These are phyloP conservation scores for Bryum argenteum DNA, from an alignment of 225 moss, liverwort and hornwort species.

Conservation along the genomic window DNA sequence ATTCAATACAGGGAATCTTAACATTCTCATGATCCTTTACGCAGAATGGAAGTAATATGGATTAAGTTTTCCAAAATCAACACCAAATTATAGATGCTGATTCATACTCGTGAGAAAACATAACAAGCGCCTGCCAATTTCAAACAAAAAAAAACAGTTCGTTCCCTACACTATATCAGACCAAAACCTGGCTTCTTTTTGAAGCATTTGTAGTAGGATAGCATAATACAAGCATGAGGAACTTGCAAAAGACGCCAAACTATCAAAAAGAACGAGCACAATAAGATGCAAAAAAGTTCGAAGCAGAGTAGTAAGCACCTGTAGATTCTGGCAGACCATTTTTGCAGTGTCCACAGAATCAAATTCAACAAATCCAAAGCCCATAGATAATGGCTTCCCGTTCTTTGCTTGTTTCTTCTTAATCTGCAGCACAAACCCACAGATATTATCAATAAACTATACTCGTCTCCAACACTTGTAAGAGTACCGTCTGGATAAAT, in stretches of 20 bases:
- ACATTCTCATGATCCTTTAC: background rate
- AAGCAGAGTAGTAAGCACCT: conserved; percentile 49
- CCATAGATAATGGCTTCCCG: conserved; percentile 87
- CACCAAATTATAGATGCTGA: background rate
- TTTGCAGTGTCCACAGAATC: conserved; percentile 75
- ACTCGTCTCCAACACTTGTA: background rate
- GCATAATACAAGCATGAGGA: background rate
- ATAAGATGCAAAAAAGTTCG: conserved; percentile 11
- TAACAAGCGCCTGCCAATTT: too few species aligned
- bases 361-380: conserved; percentile 97
- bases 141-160: too few species aligned
- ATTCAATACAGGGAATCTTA: background rate
- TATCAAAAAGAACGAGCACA: conserved; percentile 10
- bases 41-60: background rate
- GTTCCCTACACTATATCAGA: too few species aligned
- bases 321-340: conserved; percentile 80
- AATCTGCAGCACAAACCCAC: conserved; percentile 57
- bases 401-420: conserved; percentile 77
- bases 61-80: background rate
- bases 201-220: too few species aligned
- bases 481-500: background rate
- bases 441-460: conserved; percentile 11
- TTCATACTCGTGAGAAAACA: too few species aligned
- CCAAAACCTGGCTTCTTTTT: too few species aligned
- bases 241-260: background rate